Conservation (phyloP, 208 protist genomes). For the Crithidia acanthocephali region DNA sequence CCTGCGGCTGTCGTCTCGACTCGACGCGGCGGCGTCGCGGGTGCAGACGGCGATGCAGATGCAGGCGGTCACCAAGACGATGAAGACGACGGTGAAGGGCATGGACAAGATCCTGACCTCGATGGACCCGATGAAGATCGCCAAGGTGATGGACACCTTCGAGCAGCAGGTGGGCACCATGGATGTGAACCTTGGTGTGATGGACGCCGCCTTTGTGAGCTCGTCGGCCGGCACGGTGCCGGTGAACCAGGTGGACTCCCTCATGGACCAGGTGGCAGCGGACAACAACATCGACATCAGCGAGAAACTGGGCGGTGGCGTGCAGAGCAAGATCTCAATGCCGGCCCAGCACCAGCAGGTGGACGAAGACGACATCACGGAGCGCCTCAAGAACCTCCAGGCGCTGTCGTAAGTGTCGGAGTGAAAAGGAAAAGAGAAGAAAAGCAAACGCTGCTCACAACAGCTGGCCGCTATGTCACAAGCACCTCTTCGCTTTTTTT, state of each 20-base stretch:
- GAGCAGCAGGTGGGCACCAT: constrained; percentile 97
- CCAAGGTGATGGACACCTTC: constrained; percentile 97
- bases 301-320: constrained; percentile 46
- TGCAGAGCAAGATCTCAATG: constrained; percentile 35
- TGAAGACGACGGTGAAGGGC: constrained; percentile 93
- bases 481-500: too few relatives aligned
- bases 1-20: constrained; percentile 93
- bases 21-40: constrained; percentile 96
- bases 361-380: constrained; percentile 69
- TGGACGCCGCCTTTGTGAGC: constrained; percentile 94
- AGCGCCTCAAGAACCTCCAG: constrained; percentile 65
- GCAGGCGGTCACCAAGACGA: constrained; percentile 91
- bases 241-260: constrained; percentile 85
- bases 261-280: constrained; percentile 95
- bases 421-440: constrained; percentile 20
- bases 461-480: neutral
- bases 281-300: constrained; percentile 95
- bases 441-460: neutral
- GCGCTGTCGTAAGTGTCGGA: constrained; percentile 43
- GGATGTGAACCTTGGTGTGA: constrained; percentile 93
- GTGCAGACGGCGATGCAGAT: constrained; percentile 96
- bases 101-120: constrained; percentile 95
- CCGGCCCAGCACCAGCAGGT: constrained; percentile 35
- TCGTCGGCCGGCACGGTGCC: constrained; percentile 91
- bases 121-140: constrained; percentile 94